Base-by-base conservation (phyloP, 106 monocot species). In the Hemerocallis citrina region DNA sequence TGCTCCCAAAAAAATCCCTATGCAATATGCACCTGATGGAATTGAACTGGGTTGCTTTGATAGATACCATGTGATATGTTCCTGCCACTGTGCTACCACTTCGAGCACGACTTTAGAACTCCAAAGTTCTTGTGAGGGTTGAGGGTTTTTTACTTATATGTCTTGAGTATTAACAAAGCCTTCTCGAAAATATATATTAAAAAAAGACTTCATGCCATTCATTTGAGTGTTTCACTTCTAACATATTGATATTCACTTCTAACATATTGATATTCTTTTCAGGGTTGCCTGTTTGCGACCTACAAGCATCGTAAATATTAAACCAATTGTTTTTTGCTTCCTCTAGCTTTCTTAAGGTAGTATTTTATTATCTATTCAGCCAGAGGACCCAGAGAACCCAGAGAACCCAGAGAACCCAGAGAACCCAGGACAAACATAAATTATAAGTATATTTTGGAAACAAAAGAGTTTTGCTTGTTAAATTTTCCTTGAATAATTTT, bases 111-210 rank as follows among this genome's bases (percentile, higher is more conserved):
- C n/a, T n/a, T n/a, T n/a, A n/a, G n/a, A n/a, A n/a, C n/a, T n/a
- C n/a, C n/a, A n/a, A n/a, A n/a, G n/a, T n/a, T n/a, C n/a, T n/a
- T n/a, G n/a, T n/a, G n/a, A n/a, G n/a, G n/a, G n/a, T n/a, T n/a
- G n/a, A n/a, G n/a, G n/a, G n/a, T n/a, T n/a, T n/a, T n/a, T n/a
- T n/a, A n/a, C n/a, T n/a, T n/a, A n/a, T n/a, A 28, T 58, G 13
- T 42, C 42, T 55, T n/a, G 14, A 55, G 30, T 33, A 55, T 55
- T 21, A 55, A n/a, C n/a, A n/a, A n/a, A n/a, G n/a, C n/a, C n/a
- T n/a, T n/a, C n/a, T n/a, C n/a, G n/a, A n/a, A n/a, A n/a, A n/a
- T n/a, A n/a, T n/a, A n/a, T n/a, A n/a, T n/a, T n/a, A n/a, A n/a
- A n/a, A n/a, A n/a, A 55, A 13, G 0, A 6, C 31, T 55, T 13